Conservation (phyloP, 2,329 filamentous ascomycete genomes). For the Claviceps capensis region DNA sequence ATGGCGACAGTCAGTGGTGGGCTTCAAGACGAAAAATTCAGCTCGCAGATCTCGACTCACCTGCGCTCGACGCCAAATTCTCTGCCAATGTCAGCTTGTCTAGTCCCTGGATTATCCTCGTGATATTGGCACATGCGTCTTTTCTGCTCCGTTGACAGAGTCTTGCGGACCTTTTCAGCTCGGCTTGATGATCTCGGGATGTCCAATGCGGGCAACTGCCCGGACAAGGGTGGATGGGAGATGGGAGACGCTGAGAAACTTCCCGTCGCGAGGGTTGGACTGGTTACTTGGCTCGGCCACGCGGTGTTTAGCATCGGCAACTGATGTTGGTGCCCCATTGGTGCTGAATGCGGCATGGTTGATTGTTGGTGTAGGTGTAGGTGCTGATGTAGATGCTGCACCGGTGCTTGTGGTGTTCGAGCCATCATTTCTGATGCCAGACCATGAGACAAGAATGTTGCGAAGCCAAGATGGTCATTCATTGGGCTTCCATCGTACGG, state of each 20-base stretch:
- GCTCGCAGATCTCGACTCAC: slow-evolving; percentile 34
- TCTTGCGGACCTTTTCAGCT: slow-evolving; percentile 60
- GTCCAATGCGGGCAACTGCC: slow-evolving; percentile 28
- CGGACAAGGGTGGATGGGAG: slow-evolving; percentile 43
- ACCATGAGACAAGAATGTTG: slow-evolving; percentile 39
- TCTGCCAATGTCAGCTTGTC: slow-evolving; percentile 92
- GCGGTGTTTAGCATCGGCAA: slow-evolving; percentile 57
- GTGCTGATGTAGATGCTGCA: slow-evolving; percentile 19
- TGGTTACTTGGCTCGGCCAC: slow-evolving; percentile 76
- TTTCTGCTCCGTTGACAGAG: slow-evolving; percentile 80
- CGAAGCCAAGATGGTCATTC: slow-evolving; percentile 49
- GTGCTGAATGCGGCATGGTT: slow-evolving; percentile 19
- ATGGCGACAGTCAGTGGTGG: neutral
- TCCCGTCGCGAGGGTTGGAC: slow-evolving; percentile 39
- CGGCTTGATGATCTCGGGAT: slow-evolving; percentile 18
- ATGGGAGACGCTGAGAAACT: slow-evolving; percentile 47
- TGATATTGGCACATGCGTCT: slow-evolving; percentile 89
- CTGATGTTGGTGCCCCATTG: slow-evolving; percentile 42
- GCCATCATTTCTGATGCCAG: slow-evolving; percentile 36
- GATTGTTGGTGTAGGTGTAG: slow-evolving; percentile 10
- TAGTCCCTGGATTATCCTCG: slow-evolving; percentile 76
- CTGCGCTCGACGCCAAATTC: slow-evolving; percentile 96
- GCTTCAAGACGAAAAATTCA: neutral
- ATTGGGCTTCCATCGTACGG: slow-evolving; percentile 36
- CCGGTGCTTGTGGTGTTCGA: slow-evolving; percentile 36